Base-by-base conservation (phyloP, 768 basidiomycete species). In the Tricholoma terreum region DNA sequence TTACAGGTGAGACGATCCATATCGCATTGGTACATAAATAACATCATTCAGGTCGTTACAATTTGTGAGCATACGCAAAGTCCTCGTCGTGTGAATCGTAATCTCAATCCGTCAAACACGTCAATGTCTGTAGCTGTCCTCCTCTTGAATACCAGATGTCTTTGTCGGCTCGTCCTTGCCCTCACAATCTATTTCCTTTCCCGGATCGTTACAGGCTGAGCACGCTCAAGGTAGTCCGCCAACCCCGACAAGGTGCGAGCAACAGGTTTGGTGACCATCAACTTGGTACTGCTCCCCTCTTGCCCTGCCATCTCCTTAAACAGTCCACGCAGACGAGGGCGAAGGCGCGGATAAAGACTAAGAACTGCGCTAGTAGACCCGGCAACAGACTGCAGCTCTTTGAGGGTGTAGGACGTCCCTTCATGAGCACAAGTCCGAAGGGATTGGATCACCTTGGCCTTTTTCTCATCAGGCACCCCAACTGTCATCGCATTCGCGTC, bases 401-500 rank as follows among this genome's bases (percentile, higher is more conserved):
- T 45, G 21, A 22, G 43, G 9, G 43, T 45, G 43, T 45, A 45
- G 19, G 43, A 24, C 24, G 19, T 45, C 43, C 43, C 43, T 24
- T 45, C 43, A 12, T 45, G 43, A 45, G 43, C 43, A 12, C 24
- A 24, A 24, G 12, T 45, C 24, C 43, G 43, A 22, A 45, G 19
- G 21, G 6, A 22, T 45, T 24, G 11, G 10, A 45, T 45, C 21
- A 45, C 8, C 43, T 24, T 24, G 2, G 19, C 19, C 21, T 45
- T 45, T 11, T 45, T 45, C 43, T 45, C 43, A 10, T 45, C 21
- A 3, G 43, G 43, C 11, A 45, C 11, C 24, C 24, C 24, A 24
- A 45, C 43, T 56, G 54, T 59, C 46, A 54, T 55, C 15, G 27
- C n/a, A 17, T 59, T 55, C 2, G 58, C 45, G 30, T 59, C 58